Conservation (phyloP, 768 basidiomycete genomes). For the Boletus tomentosulus region DNA sequence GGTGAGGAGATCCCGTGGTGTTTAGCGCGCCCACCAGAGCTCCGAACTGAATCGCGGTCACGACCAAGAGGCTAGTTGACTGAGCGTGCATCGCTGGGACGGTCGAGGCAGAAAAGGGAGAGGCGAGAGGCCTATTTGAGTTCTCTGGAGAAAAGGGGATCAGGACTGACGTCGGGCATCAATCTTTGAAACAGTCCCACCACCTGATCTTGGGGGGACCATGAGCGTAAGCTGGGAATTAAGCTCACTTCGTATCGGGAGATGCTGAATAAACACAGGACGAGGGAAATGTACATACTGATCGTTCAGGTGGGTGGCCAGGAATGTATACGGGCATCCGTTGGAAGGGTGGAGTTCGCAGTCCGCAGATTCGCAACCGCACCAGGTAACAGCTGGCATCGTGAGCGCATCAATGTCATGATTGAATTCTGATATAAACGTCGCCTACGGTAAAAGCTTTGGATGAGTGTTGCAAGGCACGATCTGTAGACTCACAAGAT, state of each 20-base stretch:
- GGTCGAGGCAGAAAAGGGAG: background rate
- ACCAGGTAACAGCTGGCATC: background rate
- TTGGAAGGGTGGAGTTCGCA: background rate
- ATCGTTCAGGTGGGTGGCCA: background rate
- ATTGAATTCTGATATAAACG: background rate
- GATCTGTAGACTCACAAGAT: background rate
- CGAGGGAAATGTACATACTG: background rate
- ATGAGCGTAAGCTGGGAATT: background rate
- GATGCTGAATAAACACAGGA: background rate
- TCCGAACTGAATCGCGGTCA: conserved; percentile 26
- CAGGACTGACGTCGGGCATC: background rate
- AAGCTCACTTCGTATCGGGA: background rate
- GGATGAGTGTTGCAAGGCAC: background rate
- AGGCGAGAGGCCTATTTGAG: background rate
- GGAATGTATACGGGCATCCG: background rate
- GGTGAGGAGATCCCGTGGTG: background rate
- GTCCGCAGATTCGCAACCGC: background rate
- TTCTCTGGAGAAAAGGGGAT: background rate
- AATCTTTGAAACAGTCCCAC: background rate
- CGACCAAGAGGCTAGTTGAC: conserved; percentile 23
- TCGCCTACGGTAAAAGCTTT: background rate
- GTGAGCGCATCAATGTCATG: background rate
- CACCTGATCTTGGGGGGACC: background rate
- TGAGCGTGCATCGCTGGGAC: conserved; percentile 18
- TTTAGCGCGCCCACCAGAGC: conserved; percentile 27